Conservation (phyloP, 2,329 filamentous ascomycete species). For the Fusarium nisikadoi region DNA sequence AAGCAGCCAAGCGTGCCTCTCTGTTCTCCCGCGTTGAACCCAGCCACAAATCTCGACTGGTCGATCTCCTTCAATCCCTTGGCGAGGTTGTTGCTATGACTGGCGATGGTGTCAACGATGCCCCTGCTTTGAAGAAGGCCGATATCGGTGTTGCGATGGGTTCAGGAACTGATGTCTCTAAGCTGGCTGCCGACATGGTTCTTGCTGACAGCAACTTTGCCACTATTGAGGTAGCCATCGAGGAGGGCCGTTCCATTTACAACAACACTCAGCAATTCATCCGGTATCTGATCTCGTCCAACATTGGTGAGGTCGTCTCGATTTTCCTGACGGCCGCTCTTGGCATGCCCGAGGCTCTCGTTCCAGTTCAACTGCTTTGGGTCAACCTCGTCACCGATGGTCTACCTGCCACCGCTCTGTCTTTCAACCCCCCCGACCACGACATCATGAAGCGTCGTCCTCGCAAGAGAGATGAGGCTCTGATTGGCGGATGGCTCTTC, state of each 20-base stretch:
- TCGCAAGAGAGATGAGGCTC: slow-evolving; percentile 88
- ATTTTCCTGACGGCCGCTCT: slow-evolving; percentile 97
- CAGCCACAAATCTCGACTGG: slow-evolving; percentile 95
- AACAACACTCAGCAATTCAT: slow-evolving; percentile 99
- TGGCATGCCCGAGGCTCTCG: slow-evolving; percentile 96
- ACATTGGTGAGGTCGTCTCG: slow-evolving; percentile 98
- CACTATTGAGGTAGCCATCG: slow-evolving; percentile 94
- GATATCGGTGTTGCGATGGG: slow-evolving; percentile 99
- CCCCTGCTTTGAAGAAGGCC: slow-evolving; percentile 96
- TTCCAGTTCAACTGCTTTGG: slow-evolving; percentile 97
- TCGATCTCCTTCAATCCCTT: slow-evolving; percentile 92
- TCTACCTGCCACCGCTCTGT: slow-evolving; percentile 93
- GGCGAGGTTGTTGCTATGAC: slow-evolving; percentile 99
- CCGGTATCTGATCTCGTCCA: slow-evolving; percentile 97
- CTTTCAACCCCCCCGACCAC: slow-evolving; percentile 98
- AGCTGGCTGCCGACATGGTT: slow-evolving; percentile 97
- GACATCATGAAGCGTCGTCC: slow-evolving; percentile 96
- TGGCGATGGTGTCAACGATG: slow-evolving; percentile 98
- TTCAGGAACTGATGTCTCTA: slow-evolving; percentile 95
- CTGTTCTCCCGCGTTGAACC: slow-evolving; percentile 97
- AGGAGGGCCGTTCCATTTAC: slow-evolving; percentile 98
- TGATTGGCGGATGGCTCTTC: slow-evolving; percentile 96
- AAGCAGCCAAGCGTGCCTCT: slow-evolving; percentile 85
- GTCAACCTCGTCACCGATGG: slow-evolving; percentile 98
- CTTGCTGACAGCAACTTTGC: slow-evolving; percentile 99